Evolutionary conservation across 805 yeast genomes (phyloP), one percentile per base, ranked within the genome.

Genomic region (Wickerhamiella slavikovae): DNA sequence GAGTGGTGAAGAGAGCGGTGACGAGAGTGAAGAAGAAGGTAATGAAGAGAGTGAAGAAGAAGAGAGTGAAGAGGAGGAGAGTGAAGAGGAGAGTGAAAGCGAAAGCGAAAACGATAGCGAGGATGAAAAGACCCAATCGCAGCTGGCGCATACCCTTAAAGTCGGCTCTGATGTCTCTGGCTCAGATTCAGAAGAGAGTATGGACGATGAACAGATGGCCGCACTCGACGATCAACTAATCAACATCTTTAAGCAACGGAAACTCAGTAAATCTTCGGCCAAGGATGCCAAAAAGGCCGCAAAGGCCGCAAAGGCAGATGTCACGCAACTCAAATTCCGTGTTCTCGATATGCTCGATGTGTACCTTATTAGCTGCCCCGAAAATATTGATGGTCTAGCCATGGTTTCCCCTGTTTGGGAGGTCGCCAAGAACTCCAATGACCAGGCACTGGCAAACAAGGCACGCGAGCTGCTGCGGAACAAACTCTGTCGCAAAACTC

Each of bases 161-260:
- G 40, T 40, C 12, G 58, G 55, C 8, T 52, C 52, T 5, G 70
- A 64, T 23, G 66, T 57, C 13, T 70, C 61, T 4, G 66, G 60
- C 17, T 71, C 64, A 17, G 63, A 66, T 5, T 71, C 66, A 16
- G 77, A 71, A 29, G 92, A 77, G 39, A 71, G 85, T 0, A 78
- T 82, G 91, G 92, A 83, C 35, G 95, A 83, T 50, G 94, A 83
- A 42, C 82, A 82, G 48, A 85, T 85, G 96, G 70, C 82, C 72
- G 91, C 83, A 14, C 65, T 85, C 42, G 96, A 85, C 47, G 76
- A 63, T 15, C 89, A 80, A 36, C 56, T 85, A 18, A 67, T 94
- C 0, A 64, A 63, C 31, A 85, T 85, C 32, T 85, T 85, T 62
- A 68, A 74, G 43, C 85, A 80, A 42, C 66, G 95, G 41, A 68